Evolutionary conservation across 495 filamentous ascomycete species (phyloP).

Genomic region (Aspergillus biplanus): DNA sequence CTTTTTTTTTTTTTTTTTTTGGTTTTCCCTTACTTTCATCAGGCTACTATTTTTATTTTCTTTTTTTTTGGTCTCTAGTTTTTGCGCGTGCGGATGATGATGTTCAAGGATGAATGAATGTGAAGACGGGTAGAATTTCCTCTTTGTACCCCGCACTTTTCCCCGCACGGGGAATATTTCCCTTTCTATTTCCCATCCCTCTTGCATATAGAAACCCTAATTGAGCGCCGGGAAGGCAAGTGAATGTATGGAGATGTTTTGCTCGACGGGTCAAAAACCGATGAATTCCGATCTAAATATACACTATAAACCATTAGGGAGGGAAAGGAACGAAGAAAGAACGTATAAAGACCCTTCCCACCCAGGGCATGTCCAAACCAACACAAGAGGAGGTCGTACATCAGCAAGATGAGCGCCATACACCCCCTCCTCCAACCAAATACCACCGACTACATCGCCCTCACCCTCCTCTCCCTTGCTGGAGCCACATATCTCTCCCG

Average conservation of each 20-base stretch:
- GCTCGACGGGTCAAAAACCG: no score
- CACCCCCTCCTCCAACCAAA: slow-evolving; percentile 30
- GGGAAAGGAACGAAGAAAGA: neutral
- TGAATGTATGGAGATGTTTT: no score
- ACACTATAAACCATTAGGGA: neutral
- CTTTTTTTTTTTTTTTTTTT: slow-evolving; percentile 9
- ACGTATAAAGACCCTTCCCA: no score
- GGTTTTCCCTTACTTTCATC: no score
- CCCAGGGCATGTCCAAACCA: neutral
- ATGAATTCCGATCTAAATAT: neutral
- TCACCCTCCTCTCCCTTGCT: slow-evolving; percentile 32
- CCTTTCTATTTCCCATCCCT: neutral
- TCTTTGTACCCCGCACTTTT: neutral
- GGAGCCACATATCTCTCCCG: slow-evolving; percentile 35
- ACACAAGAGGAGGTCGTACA: neutral
- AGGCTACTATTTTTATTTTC: no score
- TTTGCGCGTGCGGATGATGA: no score
- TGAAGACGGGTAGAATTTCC: slow-evolving; percentile 15
- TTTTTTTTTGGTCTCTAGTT: no score
- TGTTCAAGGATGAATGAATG: neutral
- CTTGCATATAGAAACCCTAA: neutral
- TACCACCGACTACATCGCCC: slow-evolving; percentile 35
- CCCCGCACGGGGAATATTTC: slow-evolving; percentile 16
- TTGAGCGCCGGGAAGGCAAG: no score
- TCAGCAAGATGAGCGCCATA: slow-evolving; percentile 24